Conservation (phyloP, 148 eudicot species). For the Euryodendron excelsum region DNA sequence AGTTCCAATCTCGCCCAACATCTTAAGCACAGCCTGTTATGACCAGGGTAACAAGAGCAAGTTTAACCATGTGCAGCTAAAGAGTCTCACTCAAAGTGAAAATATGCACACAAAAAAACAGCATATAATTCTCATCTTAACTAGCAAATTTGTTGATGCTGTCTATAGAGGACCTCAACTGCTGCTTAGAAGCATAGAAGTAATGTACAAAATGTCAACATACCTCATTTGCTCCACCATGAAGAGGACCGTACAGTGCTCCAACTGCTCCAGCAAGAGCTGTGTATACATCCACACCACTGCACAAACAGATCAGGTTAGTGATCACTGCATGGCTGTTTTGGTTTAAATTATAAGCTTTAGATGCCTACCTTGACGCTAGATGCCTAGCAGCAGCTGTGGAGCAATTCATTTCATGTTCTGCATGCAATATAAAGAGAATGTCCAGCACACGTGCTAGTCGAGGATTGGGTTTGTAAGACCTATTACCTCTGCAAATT, state of each 20-base stretch:
- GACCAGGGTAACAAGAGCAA: background rate
- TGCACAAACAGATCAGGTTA: constrained; percentile 31
- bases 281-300: constrained; percentile 99
- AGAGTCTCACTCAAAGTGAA: background rate
- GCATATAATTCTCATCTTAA: background rate
- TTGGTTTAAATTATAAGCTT: background rate
- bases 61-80: background rate
- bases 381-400: constrained; percentile 99
- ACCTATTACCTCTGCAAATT: constrained; percentile 70
- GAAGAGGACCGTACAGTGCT: constrained; percentile 98
- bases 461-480: constrained; percentile 91
- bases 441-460: constrained; percentile 91
- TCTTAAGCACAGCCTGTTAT: constrained; percentile 85
- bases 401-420: constrained; percentile 99
- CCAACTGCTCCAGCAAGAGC: constrained; percentile 99
- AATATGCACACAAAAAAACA: background rate
- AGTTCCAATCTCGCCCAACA: constrained; percentile 92
- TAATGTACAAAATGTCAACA: background rate
- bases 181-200: background rate
- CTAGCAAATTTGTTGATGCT: background rate
- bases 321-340: background rate
- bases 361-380: constrained; percentile 73
- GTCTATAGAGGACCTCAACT: constrained; percentile 7
- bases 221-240: constrained; percentile 99
- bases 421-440: constrained; percentile 92